A percentile compares a stretch with the other conserved stretches of the same genome.
These are phyloP conservation scores for Rhododendron ovatum DNA, from an alignment of 148 eudicot genomes.

Conservation along the genomic window DNA sequence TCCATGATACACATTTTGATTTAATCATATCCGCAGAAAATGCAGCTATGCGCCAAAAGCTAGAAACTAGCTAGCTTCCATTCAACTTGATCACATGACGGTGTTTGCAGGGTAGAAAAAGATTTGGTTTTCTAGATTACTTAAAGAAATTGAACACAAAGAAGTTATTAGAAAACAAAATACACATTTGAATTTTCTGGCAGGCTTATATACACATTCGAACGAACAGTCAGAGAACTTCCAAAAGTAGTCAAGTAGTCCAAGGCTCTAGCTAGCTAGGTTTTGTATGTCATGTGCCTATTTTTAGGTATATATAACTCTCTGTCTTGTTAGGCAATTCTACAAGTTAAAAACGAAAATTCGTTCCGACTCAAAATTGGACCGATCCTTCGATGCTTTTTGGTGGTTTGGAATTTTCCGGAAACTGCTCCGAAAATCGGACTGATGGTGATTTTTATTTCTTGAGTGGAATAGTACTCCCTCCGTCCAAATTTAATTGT, in stretches of 20 bases:
- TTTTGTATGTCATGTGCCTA: neutral
- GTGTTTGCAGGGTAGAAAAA: neutral
- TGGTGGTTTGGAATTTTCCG: neutral
- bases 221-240: neutral
- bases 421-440: neutral
- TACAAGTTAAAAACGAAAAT: neutral
- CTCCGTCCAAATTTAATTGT: no score
- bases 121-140: neutral
- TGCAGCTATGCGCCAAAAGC: no score
- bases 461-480: neutral
- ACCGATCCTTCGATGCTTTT: neutral
- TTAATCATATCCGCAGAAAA: no score
- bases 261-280: neutral
- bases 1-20: no score
- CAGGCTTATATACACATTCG: neutral
- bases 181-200: neutral
- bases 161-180: neutral
- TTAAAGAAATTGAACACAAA: neutral
- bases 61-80: neutral
- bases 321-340: neutral
- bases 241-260: neutral
- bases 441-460: neutral
- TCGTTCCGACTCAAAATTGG: neutral
- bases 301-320: neutral
- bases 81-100: neutral